Conservation (phyloP, 2,329 filamentous ascomycete species). For the Piedraia hortae region DNA sequence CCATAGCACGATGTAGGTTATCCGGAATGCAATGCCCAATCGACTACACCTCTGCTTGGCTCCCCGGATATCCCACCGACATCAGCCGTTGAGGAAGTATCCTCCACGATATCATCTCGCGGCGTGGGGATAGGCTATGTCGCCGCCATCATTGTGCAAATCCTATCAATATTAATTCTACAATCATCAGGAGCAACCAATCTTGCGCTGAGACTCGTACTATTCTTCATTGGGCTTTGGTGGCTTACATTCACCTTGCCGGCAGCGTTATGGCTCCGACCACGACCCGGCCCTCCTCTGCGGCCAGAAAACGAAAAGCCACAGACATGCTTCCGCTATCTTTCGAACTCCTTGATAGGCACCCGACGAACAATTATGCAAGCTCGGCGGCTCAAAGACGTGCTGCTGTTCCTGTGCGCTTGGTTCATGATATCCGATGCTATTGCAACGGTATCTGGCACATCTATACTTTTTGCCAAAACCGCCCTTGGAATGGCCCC, state of each 20-base stretch:
- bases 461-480: constrained; percentile 86
- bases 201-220: constrained; percentile 60
- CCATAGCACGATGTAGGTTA: no score
- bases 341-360: constrained; percentile 62
- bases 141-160: constrained; percentile 62
- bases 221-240: constrained; percentile 72
- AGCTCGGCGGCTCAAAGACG: constrained; percentile 43
- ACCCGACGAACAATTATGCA: constrained; percentile 54
- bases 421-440: constrained; percentile 93
- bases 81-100: no score
- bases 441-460: constrained; percentile 81
- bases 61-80: no score
- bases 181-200: constrained; percentile 45
- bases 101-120: constrained; percentile 70
- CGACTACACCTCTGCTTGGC: no score
- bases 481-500: constrained; percentile 74
- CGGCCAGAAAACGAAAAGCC: constrained; percentile 3
- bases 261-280: constrained; percentile 60
- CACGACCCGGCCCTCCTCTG: constrained; percentile 59
- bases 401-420: constrained; percentile 51
- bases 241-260: constrained; percentile 84
- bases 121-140: constrained; percentile 88
- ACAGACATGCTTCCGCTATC: constrained; percentile 37
- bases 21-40: no score
- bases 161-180: constrained; percentile 51